phyloP scores from a whole-genome alignment of 441 rosid genomes.

The Gossypium davidsonii region DNA sequence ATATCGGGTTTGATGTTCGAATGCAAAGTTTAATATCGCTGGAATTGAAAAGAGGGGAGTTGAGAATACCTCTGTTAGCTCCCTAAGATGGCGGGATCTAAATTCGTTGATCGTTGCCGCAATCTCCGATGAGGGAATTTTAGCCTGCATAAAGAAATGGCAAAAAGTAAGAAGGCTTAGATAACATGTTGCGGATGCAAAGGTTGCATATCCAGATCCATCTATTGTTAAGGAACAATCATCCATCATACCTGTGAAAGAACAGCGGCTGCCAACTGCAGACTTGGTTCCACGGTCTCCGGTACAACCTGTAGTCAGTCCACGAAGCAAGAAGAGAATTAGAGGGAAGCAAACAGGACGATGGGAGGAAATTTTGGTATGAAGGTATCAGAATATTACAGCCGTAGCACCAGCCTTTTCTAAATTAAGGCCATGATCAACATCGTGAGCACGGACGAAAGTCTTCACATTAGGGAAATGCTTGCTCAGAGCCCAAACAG shows the following conservation, averaged over 20 bases:
- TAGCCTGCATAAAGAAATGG: constrained; percentile 43
- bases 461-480: constrained; percentile 91
- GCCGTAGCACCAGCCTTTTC: constrained; percentile 98
- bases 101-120: constrained; percentile 84
- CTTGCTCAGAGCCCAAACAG: constrained; percentile 98
- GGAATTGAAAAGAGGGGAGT: background rate
- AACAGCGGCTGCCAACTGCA: constrained; percentile 97
- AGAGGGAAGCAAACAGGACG: background rate
- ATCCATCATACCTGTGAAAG: constrained; percentile 72
- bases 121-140: constrained; percentile 81
- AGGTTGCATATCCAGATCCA: background rate
- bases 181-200: background rate
- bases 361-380: constrained; percentile 2
- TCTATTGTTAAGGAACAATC: constrained; percentile 8
- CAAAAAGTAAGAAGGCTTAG: background rate
- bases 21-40: background rate
- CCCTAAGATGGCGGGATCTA: constrained; percentile 87
- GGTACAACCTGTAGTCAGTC: constrained; percentile 72
- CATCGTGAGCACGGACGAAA: constrained; percentile 95
- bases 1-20: background rate
- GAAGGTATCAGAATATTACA: constrained; percentile 43
- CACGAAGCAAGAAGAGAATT: background rate
- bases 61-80: constrained; percentile 70
- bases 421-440: constrained; percentile 89
- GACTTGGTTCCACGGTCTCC: constrained; percentile 94